Conservation (phyloP, 768 basidiomycete genomes). For the Hericium coralloides region DNA sequence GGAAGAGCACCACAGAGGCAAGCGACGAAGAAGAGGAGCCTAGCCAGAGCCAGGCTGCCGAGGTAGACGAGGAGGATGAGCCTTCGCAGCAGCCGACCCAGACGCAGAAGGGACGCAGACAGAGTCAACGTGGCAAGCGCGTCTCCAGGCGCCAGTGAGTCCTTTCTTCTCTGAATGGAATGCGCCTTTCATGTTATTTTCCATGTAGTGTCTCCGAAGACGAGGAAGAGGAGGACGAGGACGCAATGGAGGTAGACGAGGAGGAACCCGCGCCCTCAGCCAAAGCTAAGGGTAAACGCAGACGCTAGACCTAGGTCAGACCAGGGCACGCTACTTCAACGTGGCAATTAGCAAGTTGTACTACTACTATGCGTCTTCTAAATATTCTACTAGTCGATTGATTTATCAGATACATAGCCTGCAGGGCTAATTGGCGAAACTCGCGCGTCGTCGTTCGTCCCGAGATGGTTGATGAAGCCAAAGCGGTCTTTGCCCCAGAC, state of each 20-base stretch:
- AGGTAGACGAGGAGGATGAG: slow-evolving; percentile 35
- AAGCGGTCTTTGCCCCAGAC: slow-evolving; percentile 87
- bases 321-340: too few relatives aligned
- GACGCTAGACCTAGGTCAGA: not conserved
- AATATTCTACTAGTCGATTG: slow-evolving; percentile 4
- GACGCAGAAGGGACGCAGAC: slow-evolving; percentile 12
- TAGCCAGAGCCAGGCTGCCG: slow-evolving; percentile 27
- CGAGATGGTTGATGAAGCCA: slow-evolving; percentile 59
- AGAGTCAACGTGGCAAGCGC: not conserved
- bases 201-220: not conserved
- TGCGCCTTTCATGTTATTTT: not conserved
- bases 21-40: slow-evolving; percentile 30
- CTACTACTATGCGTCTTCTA: not conserved
- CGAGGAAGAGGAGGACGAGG: not conserved
- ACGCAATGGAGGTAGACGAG: not conserved
- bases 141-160: not conserved
- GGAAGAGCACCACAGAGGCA: slow-evolving; percentile 35
- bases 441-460: slow-evolving; percentile 33
- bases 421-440: slow-evolving; percentile 19
- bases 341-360: not conserved
- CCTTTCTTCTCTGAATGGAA: not conserved
- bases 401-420: not conserved
- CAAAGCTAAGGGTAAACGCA: not conserved
- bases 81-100: slow-evolving; percentile 13
- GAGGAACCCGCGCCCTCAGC: not conserved